These are phyloP conservation scores for Lactarius quietus DNA, from an alignment of 768 basidiomycete genomes.

Conservation along the genomic window DNA sequence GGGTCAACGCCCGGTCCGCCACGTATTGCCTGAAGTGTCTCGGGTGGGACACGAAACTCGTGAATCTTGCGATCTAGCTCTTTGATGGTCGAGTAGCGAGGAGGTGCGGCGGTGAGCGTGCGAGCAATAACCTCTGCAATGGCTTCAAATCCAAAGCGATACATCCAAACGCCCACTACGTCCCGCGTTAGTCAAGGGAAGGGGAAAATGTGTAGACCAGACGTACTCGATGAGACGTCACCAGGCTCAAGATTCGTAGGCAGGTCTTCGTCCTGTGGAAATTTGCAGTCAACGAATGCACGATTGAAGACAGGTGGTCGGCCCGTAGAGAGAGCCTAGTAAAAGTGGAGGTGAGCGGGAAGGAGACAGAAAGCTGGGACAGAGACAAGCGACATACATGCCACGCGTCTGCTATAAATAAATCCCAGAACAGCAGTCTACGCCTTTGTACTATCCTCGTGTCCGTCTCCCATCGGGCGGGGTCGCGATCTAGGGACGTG, in stretches of 20 bases:
- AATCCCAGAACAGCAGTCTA: constrained; percentile 72
- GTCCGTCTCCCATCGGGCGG: constrained; percentile 48
- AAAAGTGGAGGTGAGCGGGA: not conserved
- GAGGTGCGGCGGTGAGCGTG: constrained; percentile 61
- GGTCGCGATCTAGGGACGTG: constrained; percentile 53
- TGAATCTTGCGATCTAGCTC: constrained; percentile 55
- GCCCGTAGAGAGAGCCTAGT: constrained; percentile 63
- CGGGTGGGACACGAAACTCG: constrained; percentile 54
- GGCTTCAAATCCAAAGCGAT: constrained; percentile 61
- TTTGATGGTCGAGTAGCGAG: constrained; percentile 49
- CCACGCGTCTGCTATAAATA: constrained; percentile 70
- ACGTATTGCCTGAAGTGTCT: constrained; percentile 38
- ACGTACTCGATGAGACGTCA: constrained; percentile 27
- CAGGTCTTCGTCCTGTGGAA: constrained; percentile 42
- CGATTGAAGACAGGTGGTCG: constrained; percentile 66
- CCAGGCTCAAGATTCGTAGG: constrained; percentile 30
- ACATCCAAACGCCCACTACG: constrained; percentile 59
- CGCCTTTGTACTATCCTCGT: constrained; percentile 57
- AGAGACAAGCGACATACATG: constrained; percentile 41
- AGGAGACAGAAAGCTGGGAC: not conserved
- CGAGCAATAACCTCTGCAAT: constrained; percentile 59
- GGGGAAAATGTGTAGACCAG: not conserved
- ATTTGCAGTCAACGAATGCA: constrained; percentile 64
- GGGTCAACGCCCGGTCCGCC: constrained; percentile 31
- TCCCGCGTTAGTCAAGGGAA: constrained; percentile 3